These are phyloP conservation scores for Pseudogymnoascus sp. DNA, from an alignment of 2,329 filamentous ascomycete species.

Conservation along the genomic window DNA sequence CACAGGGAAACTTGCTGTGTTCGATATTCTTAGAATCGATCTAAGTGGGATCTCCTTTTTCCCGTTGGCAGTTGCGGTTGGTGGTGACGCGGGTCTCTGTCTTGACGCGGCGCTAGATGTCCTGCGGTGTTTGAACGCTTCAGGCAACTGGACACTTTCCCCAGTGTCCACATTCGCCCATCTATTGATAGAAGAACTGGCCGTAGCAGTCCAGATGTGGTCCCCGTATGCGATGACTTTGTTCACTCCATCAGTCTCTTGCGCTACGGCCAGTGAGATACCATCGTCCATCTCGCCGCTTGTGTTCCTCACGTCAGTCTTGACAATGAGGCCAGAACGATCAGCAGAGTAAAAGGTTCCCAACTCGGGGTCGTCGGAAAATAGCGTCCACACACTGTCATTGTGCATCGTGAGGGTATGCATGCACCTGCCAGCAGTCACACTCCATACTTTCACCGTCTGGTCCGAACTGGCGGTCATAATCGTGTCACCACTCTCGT, in stretches of 20 bases:
- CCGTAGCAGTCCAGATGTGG: constrained; percentile 66
- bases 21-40: constrained; percentile 75
- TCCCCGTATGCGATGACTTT: constrained; percentile 49
- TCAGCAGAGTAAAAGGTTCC: constrained; percentile 93
- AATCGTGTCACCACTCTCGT: constrained; percentile 80
- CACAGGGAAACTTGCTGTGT: constrained; percentile 69
- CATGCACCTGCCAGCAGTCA: constrained; percentile 91
- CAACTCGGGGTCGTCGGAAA: constrained; percentile 77
- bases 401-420: constrained; percentile 99
- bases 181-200: constrained; percentile 66
- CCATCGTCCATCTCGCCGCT: constrained; percentile 75
- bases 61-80: constrained; percentile 28
- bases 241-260: constrained; percentile 79
- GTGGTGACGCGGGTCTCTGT: constrained; percentile 31
- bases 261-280: constrained; percentile 79
- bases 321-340: constrained; percentile 86
- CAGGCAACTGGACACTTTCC: constrained; percentile 59
- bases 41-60: constrained; percentile 67
- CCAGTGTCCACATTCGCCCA: constrained; percentile 76
- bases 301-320: constrained; percentile 78
- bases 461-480: constrained; percentile 93
- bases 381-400: constrained; percentile 94
- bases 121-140: constrained; percentile 44
- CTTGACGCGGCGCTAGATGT: constrained; percentile 38
- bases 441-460: constrained; percentile 96